Base-by-base conservation (phyloP, 1,139 yeast species). In the Kodamaea anthophila region DNA sequence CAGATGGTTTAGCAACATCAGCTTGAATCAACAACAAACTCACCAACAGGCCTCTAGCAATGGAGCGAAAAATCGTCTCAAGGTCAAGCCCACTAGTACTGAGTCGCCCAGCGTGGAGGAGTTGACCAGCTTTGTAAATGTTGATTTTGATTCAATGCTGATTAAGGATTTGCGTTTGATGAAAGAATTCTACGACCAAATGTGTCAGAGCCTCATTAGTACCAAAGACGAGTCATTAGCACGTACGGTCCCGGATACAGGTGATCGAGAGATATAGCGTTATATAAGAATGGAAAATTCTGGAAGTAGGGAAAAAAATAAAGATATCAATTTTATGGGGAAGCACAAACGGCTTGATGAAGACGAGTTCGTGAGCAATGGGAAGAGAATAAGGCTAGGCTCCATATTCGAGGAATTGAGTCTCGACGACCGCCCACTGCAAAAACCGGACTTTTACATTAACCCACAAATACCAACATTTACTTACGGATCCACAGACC, bases 1-100 rank as follows among this genome's bases (percentile, higher is more conserved):
- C 36, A 61, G 57, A 37, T 65, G 70, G 70, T 60, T 65, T 38
- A 58, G 52, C 35, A 64, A 61, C 36, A 42, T 64, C 7, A 24
- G 41, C 10, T 35, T 33, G 13, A 35, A 31, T 15, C 33, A 26
- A 16, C 33, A 24, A 18, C 25, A 6, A 10, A 9, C 21, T 14
- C n/a, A n/a, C n/a, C n/a, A n/a, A n/a, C n/a, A n/a, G n/a, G n/a
- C n/a, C n/a, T n/a, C n/a, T n/a, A n/a, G n/a, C n/a, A n/a, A n/a
- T n/a, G n/a, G n/a, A n/a, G n/a, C n/a, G n/a, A n/a, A n/a, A n/a
- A n/a, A n/a, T n/a, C n/a, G n/a, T n/a, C n/a, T n/a, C 26, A 20
- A 16, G 9, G 8, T 15, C 32, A 21, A 12, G 28, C 16, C 9
- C n/a, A 32, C 37, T 1, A 30, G 27, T 19, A 21, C 27, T 2